Conservation (phyloP, 208 protist species). For the Wallacemonas rigidus region DNA sequence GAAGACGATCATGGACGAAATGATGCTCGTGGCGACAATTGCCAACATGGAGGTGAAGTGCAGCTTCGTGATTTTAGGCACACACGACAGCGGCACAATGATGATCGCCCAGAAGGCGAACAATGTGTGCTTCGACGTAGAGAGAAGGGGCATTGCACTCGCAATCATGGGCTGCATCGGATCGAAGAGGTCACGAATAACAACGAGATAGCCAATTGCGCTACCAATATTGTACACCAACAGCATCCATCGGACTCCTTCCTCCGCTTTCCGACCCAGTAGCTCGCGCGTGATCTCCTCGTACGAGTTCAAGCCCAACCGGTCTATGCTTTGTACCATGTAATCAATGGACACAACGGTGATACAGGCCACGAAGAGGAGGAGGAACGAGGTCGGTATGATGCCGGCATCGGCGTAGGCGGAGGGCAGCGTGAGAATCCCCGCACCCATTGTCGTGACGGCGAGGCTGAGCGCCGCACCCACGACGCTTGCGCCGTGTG, state of each 20-base stretch:
- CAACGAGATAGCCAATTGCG: conserved; percentile 70
- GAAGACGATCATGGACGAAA: conserved; percentile 64
- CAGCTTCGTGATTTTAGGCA: conserved; percentile 54
- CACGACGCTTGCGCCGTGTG: conserved; percentile 35
- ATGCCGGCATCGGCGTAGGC: conserved; percentile 69
- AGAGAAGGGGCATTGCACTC: conserved; percentile 39
- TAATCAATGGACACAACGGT: conserved; percentile 75
- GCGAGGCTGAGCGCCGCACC: conserved; percentile 66
- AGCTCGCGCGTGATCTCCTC: conserved; percentile 71
- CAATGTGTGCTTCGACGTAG: conserved; percentile 62
- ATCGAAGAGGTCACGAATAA: conserved; percentile 59
- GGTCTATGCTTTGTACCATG: conserved; percentile 61
- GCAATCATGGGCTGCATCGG: conserved; percentile 58
- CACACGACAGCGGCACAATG: conserved; percentile 69
- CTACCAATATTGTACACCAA: conserved; percentile 61
- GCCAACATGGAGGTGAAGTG: conserved; percentile 64
- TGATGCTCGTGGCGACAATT: conserved; percentile 52
- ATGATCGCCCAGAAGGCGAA: conserved; percentile 57
- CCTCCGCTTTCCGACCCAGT: conserved; percentile 46
- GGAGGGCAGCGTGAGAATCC: conserved; percentile 75
- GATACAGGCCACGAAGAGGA: conserved; percentile 52
- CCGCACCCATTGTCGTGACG: conserved; percentile 77
- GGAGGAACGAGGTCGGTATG: conserved; percentile 37
- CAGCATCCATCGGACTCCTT: conserved; percentile 66
- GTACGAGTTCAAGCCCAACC: conserved; percentile 71